These are phyloP conservation scores for Boletus insuetus DNA, from an alignment of 768 basidiomycete species.

Conservation along the genomic window DNA sequence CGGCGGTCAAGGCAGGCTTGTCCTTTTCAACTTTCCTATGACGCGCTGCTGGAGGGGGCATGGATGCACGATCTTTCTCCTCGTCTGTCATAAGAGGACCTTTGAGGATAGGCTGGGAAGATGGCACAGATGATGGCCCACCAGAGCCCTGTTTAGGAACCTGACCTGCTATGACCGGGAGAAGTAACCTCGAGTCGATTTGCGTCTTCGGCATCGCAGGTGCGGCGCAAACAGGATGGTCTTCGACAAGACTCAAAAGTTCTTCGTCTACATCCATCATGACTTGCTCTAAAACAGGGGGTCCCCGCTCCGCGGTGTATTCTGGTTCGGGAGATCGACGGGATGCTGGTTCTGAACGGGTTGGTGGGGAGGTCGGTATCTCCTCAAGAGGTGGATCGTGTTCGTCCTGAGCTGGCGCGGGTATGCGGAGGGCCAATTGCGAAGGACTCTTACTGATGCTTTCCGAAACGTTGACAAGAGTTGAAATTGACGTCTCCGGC, in stretches of 20 bases:
- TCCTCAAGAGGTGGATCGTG: not conserved
- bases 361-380: not conserved
- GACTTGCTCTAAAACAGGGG: constrained; percentile 18
- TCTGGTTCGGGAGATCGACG: constrained; percentile 10
- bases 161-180: not conserved
- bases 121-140: not conserved
- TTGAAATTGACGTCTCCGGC: not conserved
- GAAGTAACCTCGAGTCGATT: not conserved
- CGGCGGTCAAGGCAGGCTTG: constrained; percentile 4
- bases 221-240: constrained; percentile 25
- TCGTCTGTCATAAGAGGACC: constrained; percentile 15
- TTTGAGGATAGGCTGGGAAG: constrained; percentile 9
- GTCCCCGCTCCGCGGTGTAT: constrained; percentile 1
- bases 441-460: constrained; percentile 10
- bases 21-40: constrained; percentile 28
- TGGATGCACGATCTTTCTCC: constrained; percentile 48
- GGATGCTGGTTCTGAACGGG: constrained; percentile 3
- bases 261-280: constrained; percentile 57
- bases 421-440: constrained; percentile 10
- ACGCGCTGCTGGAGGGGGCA: constrained; percentile 48
- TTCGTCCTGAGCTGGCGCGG: constrained; percentile 4
- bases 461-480: constrained; percentile 1
- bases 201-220: not conserved
- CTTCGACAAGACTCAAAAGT: constrained; percentile 67
- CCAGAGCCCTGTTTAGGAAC: not conserved